Evolutionary conservation across 1,284 basidiomycete species (phyloP).

Genomic region (Marasmius fiardii): DNA sequence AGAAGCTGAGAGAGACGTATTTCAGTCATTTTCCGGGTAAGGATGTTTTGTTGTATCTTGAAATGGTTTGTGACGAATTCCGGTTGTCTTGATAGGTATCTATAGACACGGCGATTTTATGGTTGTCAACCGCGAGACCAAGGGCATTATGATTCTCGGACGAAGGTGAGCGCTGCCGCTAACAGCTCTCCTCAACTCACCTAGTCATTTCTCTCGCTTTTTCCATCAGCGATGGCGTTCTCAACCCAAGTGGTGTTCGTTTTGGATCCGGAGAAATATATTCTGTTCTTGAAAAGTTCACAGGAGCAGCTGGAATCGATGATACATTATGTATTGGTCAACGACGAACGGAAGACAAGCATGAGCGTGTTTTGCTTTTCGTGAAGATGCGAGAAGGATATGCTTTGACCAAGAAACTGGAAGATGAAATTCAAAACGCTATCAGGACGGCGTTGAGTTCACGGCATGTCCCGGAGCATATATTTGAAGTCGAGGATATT

Average conservation of each 20-base stretch:
- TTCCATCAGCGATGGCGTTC: constrained; percentile 56
- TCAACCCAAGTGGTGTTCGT: constrained; percentile 84
- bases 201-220: not conserved
- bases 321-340: constrained; percentile 83
- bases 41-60: constrained; percentile 4
- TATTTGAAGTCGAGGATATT: constrained; percentile 60
- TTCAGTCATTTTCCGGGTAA: constrained; percentile 64
- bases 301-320: constrained; percentile 41
- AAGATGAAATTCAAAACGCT: constrained; percentile 49
- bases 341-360: constrained; percentile 64
- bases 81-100: constrained; percentile 34
- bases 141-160: constrained; percentile 61
- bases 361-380: constrained; percentile 85
- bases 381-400: constrained; percentile 65
- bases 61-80: not conserved
- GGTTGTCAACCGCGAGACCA: constrained; percentile 55
- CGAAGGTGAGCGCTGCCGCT: constrained; percentile 39
- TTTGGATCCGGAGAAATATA: constrained; percentile 90
- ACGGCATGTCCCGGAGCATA: constrained; percentile 73
- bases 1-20: constrained; percentile 75
- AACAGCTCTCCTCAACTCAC: not conserved
- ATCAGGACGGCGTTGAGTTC: constrained; percentile 66
- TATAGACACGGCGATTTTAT: constrained; percentile 73
- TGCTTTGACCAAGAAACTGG: constrained; percentile 44
- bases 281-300: constrained; percentile 65